phyloP scores from a whole-genome alignment of 2,329 filamentous ascomycete species.

The Boeremia exigua region DNA sequence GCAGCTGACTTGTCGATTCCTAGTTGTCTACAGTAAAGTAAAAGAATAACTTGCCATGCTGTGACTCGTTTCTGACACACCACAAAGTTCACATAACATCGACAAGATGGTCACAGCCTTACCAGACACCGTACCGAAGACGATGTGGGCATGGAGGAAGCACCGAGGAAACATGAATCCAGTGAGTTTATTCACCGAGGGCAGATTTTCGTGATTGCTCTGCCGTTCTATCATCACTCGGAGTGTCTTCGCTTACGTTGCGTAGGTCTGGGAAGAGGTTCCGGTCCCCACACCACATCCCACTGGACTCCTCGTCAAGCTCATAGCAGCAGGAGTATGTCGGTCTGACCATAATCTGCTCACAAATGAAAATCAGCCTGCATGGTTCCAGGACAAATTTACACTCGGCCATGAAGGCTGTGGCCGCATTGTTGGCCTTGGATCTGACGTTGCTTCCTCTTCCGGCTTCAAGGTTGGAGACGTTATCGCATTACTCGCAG shows the following conservation, averaged over 20 bases:
- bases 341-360: slow-evolving; percentile 30
- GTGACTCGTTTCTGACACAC: neutral
- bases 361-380: slow-evolving; percentile 28
- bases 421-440: slow-evolving; percentile 20
- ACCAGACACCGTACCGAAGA: slow-evolving; percentile 12
- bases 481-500: slow-evolving; percentile 23
- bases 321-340: slow-evolving; percentile 29
- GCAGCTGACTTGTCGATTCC: neutral
- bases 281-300: slow-evolving; percentile 15
- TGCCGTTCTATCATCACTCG: neutral
- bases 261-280: slow-evolving; percentile 26
- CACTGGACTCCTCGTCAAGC: slow-evolving; percentile 24
- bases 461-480: slow-evolving; percentile 22
- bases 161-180: slow-evolving; percentile 29
- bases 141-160: slow-evolving; percentile 31
- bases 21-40: neutral
- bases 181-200: slow-evolving; percentile 8
- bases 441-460: slow-evolving; percentile 8
- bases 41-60: neutral
- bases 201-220: neutral
- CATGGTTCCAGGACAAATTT: slow-evolving; percentile 25
- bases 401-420: slow-evolving; percentile 32
- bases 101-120: neutral
- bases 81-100: neutral
- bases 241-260: neutral